Evolutionary conservation across 2,329 filamentous ascomycete species (phyloP).

Genomic region (Fusarium heterosporum): DNA sequence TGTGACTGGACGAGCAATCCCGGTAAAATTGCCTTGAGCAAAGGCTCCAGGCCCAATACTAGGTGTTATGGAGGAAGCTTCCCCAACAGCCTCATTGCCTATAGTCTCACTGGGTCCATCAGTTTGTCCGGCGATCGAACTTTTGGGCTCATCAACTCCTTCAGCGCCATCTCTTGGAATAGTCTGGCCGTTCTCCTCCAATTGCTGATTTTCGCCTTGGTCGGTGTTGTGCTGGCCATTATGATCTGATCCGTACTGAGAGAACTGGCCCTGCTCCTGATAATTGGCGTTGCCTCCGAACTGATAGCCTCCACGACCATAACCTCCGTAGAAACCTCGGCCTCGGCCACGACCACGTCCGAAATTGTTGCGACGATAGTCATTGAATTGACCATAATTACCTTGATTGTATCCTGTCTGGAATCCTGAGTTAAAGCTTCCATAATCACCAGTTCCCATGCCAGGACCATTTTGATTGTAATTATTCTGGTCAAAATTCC

Average conservation of each 20-base stretch:
- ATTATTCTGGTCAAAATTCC: conserved; percentile 90
- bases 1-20: conserved; percentile 50
- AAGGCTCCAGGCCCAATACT: conserved; percentile 31
- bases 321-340: conserved; percentile 69
- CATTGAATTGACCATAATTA: conserved; percentile 87
- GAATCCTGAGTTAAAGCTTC: conserved; percentile 81
- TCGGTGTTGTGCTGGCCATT: conserved; percentile 41
- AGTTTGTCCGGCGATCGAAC: conserved; percentile 35
- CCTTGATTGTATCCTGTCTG: conserved; percentile 83
- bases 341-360: conserved; percentile 75
- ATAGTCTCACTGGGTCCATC: conserved; percentile 48
- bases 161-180: conserved; percentile 43
- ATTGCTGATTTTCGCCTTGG: conserved; percentile 44
- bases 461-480: conserved; percentile 87
- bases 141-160: conserved; percentile 26
- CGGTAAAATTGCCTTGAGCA: conserved; percentile 40
- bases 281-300: conserved; percentile 56
- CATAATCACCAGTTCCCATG: conserved; percentile 85
- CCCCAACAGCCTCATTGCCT: conserved; percentile 47
- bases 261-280: conserved; percentile 51
- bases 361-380: conserved; percentile 77
- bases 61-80: conserved; percentile 39
- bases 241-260: conserved; percentile 46
- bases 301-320: conserved; percentile 67
- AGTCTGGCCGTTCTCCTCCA: conserved; percentile 57